phyloP scores from a whole-genome alignment of 176 grass and related monocot species.

The Rhipidocladum racemiflorum region DNA sequence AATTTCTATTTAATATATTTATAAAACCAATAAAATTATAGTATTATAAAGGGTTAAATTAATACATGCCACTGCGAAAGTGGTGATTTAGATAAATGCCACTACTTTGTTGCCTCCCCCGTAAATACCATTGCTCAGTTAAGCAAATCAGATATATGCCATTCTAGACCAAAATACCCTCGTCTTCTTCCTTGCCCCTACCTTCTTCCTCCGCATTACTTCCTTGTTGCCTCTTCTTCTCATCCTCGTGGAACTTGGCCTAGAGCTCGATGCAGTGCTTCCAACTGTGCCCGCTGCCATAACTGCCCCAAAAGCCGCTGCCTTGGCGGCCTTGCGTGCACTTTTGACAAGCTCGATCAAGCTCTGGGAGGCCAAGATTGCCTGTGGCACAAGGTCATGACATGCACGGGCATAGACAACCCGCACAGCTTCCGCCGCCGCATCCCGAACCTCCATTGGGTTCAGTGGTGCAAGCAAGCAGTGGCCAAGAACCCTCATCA shows the following conservation, averaged over 20 bases:
- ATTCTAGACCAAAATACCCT: no score
- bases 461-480: slow-evolving; percentile 85
- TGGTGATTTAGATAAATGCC: no score
- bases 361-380: slow-evolving; percentile 81
- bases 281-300: slow-evolving; percentile 29
- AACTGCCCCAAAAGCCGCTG: slow-evolving; percentile 10
- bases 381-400: slow-evolving; percentile 82
- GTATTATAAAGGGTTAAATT: no score
- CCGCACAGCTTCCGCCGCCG: slow-evolving; percentile 62
- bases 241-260: slow-evolving; percentile 72
- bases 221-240: no score
- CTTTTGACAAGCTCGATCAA: slow-evolving; percentile 92
- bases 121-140: no score
- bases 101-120: no score
- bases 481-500: slow-evolving; percentile 89
- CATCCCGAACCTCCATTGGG: slow-evolving; percentile 64
- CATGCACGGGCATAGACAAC: slow-evolving; percentile 82
- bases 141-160: no score
- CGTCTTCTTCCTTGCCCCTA: no score
- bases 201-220: no score
- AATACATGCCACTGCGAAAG: no score
- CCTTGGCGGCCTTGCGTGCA: slow-evolving; percentile 53
- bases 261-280: slow-evolving; percentile 42
- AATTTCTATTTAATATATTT: no score
- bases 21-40: no score